Evolutionary conservation across 306 rosid genomes (phyloP), one percentile per base, ranked within the genome.

Genomic region (Fragaria vesca): DNA sequence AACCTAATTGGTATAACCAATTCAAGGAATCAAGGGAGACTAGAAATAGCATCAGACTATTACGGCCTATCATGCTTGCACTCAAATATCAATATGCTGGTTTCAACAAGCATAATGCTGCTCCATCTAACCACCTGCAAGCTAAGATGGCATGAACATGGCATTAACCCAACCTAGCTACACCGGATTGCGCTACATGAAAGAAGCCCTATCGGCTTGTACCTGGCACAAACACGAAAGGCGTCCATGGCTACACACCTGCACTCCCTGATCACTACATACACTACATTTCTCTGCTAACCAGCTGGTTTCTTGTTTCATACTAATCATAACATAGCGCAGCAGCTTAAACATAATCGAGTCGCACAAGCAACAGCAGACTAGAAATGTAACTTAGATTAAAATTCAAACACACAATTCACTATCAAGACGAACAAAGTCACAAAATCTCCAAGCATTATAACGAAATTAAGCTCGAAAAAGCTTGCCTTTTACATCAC

Each of bases 401-500:
- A 2, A 16, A 69, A 24, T 36, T 16, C 7, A 13, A 36, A 36
- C 2, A 18, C 48, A 63, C 18, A 47, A 47, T 47, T 48, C 43
- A 71, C 2, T 8, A 50, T 50, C 4, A 28, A 28, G n/a, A 71
- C 61, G 5, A 47, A 48, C 15, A 30, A 71, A 50, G 8, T 48
- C 15, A 8, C 61, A 34, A 9, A 52, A 34, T 36, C 36, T 55
- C 21, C 63, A 51, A 26, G 55, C 75, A 50, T 50, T 17, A 45
- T 9, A 50, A 12, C 6, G 9, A 30, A 13, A 10, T 34, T 8
- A 20, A 8, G 30, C 67, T 28, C 45, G 6, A 51, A 66, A 69
- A 6, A 61, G 12, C 52, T 6, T 42, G 67, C 10, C 17, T 30
- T 74, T 17, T 48, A 69, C 67, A 76, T 65, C 86, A 95, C 79